Base-by-base conservation (phyloP, 352 stramenopile species). In the Phytophthora citricola region DNA sequence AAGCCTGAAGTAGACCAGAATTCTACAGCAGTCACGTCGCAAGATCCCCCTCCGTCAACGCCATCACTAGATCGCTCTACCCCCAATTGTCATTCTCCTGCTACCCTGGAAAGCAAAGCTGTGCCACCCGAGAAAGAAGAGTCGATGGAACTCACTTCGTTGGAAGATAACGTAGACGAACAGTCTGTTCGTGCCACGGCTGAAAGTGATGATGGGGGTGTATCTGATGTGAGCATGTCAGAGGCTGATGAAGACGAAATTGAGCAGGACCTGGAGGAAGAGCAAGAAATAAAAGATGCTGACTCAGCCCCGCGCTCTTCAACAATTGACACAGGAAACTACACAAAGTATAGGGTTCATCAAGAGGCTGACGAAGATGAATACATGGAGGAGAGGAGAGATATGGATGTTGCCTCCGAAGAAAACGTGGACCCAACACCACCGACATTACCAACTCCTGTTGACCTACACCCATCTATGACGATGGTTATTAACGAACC, bases 321-420 rank as follows among this genome's bases (percentile, higher is more conserved):
- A 31, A 89, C 82, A 8, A 78, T 91, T 38, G 80, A 89, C 24
- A 65, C 65, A 41, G 82, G 78, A 40, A 88, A 85, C 38, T 77
- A 84, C 29, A 34, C 51, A 24, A 51, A 85, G 48, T 85, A 83
- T 55, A 82, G 81, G 43, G 14, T 55, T 38, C 52, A 71, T 15
- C 36, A 56, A 7, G 61, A 78, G 11, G 56, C 14, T 20, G 58
- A 34, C 22, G 65, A 79, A n/a, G 45, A 64, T 20, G 62, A 69
- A 38, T 22, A 46, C 24, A 55, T 53, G 7, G 67, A 59, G 29
- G 24, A 57, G 12, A 40, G 44, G 14, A 45, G 34, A 41, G 26
- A 71, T 34, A 55, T 24, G n/a, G 4, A 22, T 26, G 20, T 5
- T 36, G 39, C 32, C 8, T 39, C 29, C 2, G 29, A 63, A 36